These are phyloP conservation scores for Globisporangium alternatum DNA, from an alignment of 352 stramenopile species.

Conservation along the genomic window DNA sequence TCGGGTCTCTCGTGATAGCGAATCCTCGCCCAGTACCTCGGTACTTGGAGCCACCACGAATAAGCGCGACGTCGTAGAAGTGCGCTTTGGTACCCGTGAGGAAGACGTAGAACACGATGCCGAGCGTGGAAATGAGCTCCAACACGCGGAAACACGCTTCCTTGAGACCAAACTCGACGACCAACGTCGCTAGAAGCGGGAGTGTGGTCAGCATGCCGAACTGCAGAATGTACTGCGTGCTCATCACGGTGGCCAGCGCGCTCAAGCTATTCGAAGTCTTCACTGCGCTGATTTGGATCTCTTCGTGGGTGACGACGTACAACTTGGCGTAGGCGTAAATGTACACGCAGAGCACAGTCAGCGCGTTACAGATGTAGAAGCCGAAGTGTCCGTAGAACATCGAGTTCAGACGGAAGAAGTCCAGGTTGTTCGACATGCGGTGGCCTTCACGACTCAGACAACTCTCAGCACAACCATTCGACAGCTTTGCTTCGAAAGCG, in stretches of 20 bases:
- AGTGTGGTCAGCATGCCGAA: constrained; percentile 85
- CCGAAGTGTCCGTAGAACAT: constrained; percentile 89
- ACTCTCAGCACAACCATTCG: constrained; percentile 79
- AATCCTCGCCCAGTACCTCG: constrained; percentile 84
- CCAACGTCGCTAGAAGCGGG: constrained; percentile 69
- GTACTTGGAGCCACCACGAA: constrained; percentile 85
- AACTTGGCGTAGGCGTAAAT: constrained; percentile 85
- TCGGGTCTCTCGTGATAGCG: constrained; percentile 80
- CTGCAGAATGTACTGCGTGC: constrained; percentile 85
- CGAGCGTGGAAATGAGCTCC: constrained; percentile 73
- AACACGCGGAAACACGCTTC: constrained; percentile 71
- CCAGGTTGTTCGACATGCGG: constrained; percentile 68
- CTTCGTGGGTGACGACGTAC: constrained; percentile 72
- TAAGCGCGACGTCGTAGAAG: constrained; percentile 83
- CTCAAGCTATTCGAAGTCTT: constrained; percentile 57
- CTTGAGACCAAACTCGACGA: constrained; percentile 80
- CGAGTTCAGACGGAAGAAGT: constrained; percentile 86
- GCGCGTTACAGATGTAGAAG: constrained; percentile 87
- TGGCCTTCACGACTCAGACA: constrained; percentile 81
- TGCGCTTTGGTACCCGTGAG: constrained; percentile 84
- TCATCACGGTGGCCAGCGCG: constrained; percentile 76
- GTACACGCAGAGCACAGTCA: constrained; percentile 87
- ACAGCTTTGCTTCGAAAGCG: constrained; percentile 86
- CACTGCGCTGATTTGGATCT: constrained; percentile 56
- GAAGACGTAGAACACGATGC: constrained; percentile 88